These are phyloP conservation scores for Aspergillus uvarum DNA, from an alignment of 2,329 filamentous ascomycete species.

Conservation along the genomic window DNA sequence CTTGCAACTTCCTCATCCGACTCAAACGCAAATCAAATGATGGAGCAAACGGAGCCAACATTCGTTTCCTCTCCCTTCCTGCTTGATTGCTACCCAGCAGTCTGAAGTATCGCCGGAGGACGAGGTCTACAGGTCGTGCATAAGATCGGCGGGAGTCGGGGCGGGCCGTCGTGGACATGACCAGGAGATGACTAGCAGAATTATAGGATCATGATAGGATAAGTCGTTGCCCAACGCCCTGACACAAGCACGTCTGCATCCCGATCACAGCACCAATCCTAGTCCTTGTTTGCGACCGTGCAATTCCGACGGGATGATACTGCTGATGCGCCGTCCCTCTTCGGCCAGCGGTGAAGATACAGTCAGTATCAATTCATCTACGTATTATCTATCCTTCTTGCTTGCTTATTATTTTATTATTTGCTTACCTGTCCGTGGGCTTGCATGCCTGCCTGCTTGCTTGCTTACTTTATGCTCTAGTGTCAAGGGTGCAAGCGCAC, in stretches of 20 bases:
- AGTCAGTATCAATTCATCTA: neutral
- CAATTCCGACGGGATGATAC: conserved; percentile 12
- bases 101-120: conserved; percentile 11
- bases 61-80: neutral
- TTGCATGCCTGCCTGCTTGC: neutral
- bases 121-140: conserved; percentile 26
- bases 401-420: no score
- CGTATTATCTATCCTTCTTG: neutral
- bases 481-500: neutral
- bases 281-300: conserved; percentile 18
- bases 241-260: conserved; percentile 23
- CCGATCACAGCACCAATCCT: conserved; percentile 13
- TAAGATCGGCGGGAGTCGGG: conserved; percentile 33
- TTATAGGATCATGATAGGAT: conserved; percentile 13
- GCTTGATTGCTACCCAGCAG: neutral
- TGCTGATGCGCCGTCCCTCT: neutral
- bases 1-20: neutral
- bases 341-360: neutral
- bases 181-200: conserved; percentile 25
- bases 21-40: neutral
- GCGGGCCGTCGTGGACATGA: conserved; percentile 30
- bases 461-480: neutral
- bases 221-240: conserved; percentile 23
- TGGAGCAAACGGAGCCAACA: neutral
- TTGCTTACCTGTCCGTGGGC: neutral